Base-by-base conservation (phyloP, 345 rosid genomes). In the Nephelium lappaceum region DNA sequence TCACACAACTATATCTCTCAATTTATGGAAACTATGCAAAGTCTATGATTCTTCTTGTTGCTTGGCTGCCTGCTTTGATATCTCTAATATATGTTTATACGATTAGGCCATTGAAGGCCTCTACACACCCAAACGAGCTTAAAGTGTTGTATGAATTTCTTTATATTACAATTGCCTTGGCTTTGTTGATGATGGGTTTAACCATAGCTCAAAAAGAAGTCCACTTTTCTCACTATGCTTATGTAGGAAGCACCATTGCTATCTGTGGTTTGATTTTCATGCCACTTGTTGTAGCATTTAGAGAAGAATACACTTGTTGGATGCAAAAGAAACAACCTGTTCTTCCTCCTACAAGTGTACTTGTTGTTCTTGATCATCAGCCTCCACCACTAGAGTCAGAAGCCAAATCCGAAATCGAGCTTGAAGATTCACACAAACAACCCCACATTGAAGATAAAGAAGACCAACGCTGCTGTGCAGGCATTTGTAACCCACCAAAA, bases 11-110 rank as follows among this genome's bases (percentile, higher is more conserved):
- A 5, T 89, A 73, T 75, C 80, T 74, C 43, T 91, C 91, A 0
- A 11, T 91, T 43, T 91, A 91, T 45, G 88, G 79, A 7, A 66
- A 82, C 8, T 80, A 88, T 65, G 47, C 87, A 0, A 82, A 73
- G 67, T 42, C 87, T 39, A 77, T 89, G 77, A 91, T 91, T 57
- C 78, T 89, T 60, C 82, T 91, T 5, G 87, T 91, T 4, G 95
- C 82, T 1, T 89, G 88, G 89, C 85, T 89, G 25, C 95, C 92
- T 0, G 86, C 91, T 0, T 88, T 71, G 42, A 75, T 91, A 8
- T 89, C 93, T 3, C 69, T 88, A 6, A 75, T 74, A 9, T 91
- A 88, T 75, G 79, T 87, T 12, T 72, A 84, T 5, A 86, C 88
- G 0, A 82, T 89, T 25, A 82, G 91, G 74, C 31, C 79, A 53